Evolutionary conservation across 495 filamentous ascomycete genomes (phyloP).

Genomic region (Lasiosphaeris hirsuta): DNA sequence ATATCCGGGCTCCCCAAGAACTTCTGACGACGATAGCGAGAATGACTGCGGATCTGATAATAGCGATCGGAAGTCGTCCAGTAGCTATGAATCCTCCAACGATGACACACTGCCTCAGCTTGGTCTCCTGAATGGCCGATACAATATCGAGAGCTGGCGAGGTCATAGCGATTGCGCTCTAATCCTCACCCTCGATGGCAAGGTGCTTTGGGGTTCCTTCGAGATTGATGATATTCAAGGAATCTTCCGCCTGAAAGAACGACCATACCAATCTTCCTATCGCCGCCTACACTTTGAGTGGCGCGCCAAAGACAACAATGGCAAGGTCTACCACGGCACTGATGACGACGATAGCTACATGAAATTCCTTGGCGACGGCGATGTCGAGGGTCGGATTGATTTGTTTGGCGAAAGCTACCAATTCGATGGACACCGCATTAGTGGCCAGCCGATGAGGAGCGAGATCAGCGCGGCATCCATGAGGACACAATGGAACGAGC

Average conservation of each 20-base stretch:
- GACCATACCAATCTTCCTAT: constrained; percentile 28
- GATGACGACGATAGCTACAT: constrained; percentile 23
- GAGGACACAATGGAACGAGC: constrained; percentile 25
- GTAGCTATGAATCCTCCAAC: background rate
- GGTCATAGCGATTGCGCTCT: constrained; percentile 13
- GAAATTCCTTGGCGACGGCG: constrained; percentile 30
- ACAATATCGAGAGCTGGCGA: constrained; percentile 30
- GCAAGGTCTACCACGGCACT: constrained; percentile 13
- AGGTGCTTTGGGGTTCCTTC: constrained; percentile 33
- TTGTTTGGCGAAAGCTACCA: constrained; percentile 14
- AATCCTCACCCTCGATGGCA: constrained; percentile 32
- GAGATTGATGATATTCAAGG: constrained; percentile 30
- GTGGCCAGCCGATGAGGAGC: constrained; percentile 30
- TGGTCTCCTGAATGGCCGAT: constrained; percentile 47
- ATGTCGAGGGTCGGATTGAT: constrained; percentile 24
- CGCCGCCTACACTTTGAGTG: constrained; percentile 22
- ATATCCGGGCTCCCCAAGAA: constrained; percentile 17
- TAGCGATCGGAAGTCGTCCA: too few relatives aligned
- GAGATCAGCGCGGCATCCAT: constrained; percentile 27
- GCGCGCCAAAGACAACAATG: constrained; percentile 29
- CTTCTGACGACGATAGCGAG: background rate
- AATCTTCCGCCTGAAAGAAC: constrained; percentile 24
- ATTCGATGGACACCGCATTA: constrained; percentile 20
- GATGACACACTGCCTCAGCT: constrained; percentile 19
- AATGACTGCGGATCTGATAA: background rate